Conservation (phyloP, 495 filamentous ascomycete genomes). For the Tuber magnatum region DNA sequence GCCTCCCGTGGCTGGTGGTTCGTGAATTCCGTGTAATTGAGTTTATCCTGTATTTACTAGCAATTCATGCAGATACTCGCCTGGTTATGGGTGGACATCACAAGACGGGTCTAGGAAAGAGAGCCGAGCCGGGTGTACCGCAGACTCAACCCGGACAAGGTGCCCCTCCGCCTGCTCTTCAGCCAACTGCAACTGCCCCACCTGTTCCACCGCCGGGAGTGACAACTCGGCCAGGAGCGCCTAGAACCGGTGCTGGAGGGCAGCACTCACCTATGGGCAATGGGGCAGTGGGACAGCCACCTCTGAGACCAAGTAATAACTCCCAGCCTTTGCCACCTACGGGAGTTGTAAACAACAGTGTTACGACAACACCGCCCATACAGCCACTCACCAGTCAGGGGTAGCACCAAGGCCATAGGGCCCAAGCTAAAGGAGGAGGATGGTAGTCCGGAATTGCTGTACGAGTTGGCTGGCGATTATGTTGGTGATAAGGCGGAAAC, state of each 20-base stretch:
- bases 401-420: not conserved
- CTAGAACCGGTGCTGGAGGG: not conserved
- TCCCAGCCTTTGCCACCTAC: not conserved
- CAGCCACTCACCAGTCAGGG: not conserved
- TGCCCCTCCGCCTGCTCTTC: not conserved
- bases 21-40: not conserved
- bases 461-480: not conserved
- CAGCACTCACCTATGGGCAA: not conserved
- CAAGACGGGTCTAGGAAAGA: not conserved
- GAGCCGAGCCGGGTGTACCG: not conserved
- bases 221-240: not conserved
- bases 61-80: not conserved
- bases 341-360: not conserved
- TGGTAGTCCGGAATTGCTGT: not conserved
- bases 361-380: not conserved
- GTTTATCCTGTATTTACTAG: not conserved
- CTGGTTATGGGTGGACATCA: not conserved
- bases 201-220: not conserved
- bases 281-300: not conserved
- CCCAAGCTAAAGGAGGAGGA: not conserved
- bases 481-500: not conserved
- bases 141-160: not conserved
- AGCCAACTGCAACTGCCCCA: not conserved
- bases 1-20: not conserved
- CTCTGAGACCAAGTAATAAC: not conserved